Evolutionary conservation across 805 yeast genomes (phyloP).

Genomic region (Candida boleticola): DNA sequence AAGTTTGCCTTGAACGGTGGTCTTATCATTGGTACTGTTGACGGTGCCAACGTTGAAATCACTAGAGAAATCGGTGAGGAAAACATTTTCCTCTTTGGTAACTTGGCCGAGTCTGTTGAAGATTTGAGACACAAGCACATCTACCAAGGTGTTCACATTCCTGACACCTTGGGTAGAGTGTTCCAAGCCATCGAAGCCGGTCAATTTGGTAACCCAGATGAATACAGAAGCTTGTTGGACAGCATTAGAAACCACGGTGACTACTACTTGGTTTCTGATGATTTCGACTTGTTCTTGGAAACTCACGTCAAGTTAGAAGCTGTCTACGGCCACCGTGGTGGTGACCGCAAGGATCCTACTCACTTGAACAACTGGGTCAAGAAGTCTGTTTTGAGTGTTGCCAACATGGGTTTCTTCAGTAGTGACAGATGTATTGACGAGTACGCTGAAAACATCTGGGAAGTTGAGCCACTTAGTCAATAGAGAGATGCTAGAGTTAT

Average conservation of each 20-base stretch:
- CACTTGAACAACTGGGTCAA: conserved; percentile 68
- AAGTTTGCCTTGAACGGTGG: conserved; percentile 95
- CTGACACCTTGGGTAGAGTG: conserved; percentile 60
- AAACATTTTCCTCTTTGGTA: conserved; percentile 88
- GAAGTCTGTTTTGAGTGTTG: conserved; percentile 75
- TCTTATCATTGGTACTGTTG: conserved; percentile 90
- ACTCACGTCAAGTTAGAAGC: conserved; percentile 77
- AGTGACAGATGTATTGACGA: conserved; percentile 90
- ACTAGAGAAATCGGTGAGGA: conserved; percentile 93
- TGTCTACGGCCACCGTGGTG: conserved; percentile 53
- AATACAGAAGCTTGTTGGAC: conserved; percentile 66
- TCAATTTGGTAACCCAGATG: conserved; percentile 66
- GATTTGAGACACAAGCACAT: conserved; percentile 75
- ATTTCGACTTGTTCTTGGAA: conserved; percentile 81
- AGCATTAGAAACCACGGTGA: conserved; percentile 75
- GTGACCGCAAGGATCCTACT: conserved; percentile 44
- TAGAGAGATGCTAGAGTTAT: too few relatives aligned
- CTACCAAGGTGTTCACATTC: conserved; percentile 56
- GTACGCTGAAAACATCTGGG: conserved; percentile 91
- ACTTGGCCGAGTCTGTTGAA: conserved; percentile 85
- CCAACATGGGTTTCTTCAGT: conserved; percentile 91
- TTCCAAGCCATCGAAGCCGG: conserved; percentile 67
- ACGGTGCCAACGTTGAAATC: conserved; percentile 95
- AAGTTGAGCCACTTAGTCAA: conserved; percentile 66
- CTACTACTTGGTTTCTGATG: conserved; percentile 83